Base-by-base conservation (phyloP, 306 rosid genomes). In the Spatholobus suberectus region DNA sequence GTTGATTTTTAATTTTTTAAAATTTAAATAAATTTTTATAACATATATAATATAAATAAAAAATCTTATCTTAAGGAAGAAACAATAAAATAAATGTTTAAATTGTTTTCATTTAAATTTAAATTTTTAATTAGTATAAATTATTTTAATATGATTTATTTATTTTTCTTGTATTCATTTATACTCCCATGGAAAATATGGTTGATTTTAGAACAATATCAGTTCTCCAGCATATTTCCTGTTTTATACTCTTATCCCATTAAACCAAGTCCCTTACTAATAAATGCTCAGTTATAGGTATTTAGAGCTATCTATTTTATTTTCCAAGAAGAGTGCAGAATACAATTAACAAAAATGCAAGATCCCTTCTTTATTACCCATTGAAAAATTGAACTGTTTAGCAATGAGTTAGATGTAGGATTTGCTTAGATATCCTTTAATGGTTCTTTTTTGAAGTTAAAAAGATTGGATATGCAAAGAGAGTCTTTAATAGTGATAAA, bases 191-290 rank as follows among this genome's bases (percentile, higher is more conserved):
- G 65, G 51, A 65, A 46, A 63, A 46, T 24, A 17, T 63, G 21
- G 32, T 54, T 26, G 70, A 54, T 41, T n/a, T 57, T 11, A 79
- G 8, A 70, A 79, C 24, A 23, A 21, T 68, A 49, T 63, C n/a
- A 47, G 20, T 38, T 17, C 54, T 67, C 76, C 2, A 51, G 82
- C 82, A 78, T 17, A 38, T 17, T 52, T 67, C 75, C 17, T n/a
- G 12, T 68, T 51, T 18, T 37, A 1, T 9, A 40, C 54, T 61
- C n/a, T 15, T 41, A 77, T 11, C 55, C 63, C 61, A 63, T 29
- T 17, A 24, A 58, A 70, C 35, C 10, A 49, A 49, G 13, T 66
- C 54, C 27, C 51, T 29, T 77, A 44, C 23, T 29, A 46, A 46
- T 62, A 29, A 46, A 20, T 78, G 73, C 23, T 77, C 20, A 46